Evolutionary conservation across 208 protist species (phyloP), one percentile per base, ranked within the genome.

Genomic region (Leptomonas pyrrhocoris): DNA sequence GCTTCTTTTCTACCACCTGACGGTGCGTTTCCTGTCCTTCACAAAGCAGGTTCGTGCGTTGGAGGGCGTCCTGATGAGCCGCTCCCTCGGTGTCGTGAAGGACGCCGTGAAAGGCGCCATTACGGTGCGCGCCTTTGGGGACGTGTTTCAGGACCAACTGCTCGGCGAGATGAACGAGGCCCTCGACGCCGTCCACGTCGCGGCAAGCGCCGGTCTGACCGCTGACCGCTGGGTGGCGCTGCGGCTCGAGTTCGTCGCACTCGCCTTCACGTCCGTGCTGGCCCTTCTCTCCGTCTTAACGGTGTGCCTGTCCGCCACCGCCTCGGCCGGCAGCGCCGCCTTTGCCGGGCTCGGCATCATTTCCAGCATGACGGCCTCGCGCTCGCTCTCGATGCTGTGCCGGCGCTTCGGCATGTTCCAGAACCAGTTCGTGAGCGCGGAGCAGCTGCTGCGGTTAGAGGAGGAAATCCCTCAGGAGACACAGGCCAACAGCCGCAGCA

Each of bases 341-440:
- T 92, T 89, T 63, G 89, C 86, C 2, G 89, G 83, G 6, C 79
- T 92, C 18, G 85, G 84, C 45, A 81, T 92, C 61, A 79, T 89
- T 45, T 79, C 77, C 21, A 84, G 84, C 68, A 83, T 94, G 74
- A 77, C 77, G 1, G 76, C 82, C 27, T 79, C 84, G 53, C 73
- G 75, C 19, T 77, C 81, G 48, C 63, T 92, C 27, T 81, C 80
- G 8, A 74, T 87, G 77, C 73, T 92, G 57, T 93, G 84, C 71
- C 76, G 84, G 15, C 72, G 83, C 72, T 68, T 84, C 18, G 80
- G 84, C 55, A 83, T 90, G 69, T 90, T 94, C 63, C 86, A 94
- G 60, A 81, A 83, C 62, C 83, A 91, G 68, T 94, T 83, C 67
- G 85, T 94, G n/a, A 86, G 84, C 66, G 86, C 85, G 7, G 86